Evolutionary conservation across 345 rosid genomes (phyloP).

Genomic region (Syzygium oleosum): DNA sequence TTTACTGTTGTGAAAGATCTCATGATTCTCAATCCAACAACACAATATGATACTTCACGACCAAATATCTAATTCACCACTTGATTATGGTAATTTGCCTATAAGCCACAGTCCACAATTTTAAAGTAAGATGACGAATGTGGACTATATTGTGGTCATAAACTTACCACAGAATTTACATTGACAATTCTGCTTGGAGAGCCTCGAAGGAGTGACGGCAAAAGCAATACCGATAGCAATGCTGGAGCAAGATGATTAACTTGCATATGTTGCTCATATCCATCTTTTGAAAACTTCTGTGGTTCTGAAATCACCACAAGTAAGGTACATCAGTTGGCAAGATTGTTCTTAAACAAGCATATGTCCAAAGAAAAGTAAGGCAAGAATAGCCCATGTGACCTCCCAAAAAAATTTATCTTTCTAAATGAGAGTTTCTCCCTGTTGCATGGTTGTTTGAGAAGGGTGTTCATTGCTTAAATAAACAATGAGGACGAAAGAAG

Average conservation of each 20-base stretch:
- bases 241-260: conserved; percentile 98
- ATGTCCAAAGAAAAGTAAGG: neutral
- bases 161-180: conserved; percentile 94
- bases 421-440: neutral
- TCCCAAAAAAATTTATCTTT: neutral
- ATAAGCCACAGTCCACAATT: neutral
- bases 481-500: neutral
- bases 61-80: neutral
- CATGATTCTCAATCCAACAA: neutral
- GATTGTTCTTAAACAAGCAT: neutral
- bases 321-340: neutral
- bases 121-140: neutral
- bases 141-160: neutral
- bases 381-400: neutral
- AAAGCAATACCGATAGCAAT: conserved; percentile 70
- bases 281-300: conserved; percentile 84
- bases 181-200: conserved; percentile 92
- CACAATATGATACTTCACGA: neutral
- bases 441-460: neutral
- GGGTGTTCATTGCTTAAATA: neutral
- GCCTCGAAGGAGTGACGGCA: conserved; percentile 90
- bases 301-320: conserved; percentile 39
- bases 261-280: conserved; percentile 94
- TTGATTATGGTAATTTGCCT: neutral
- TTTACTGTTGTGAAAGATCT: neutral